Conservation (phyloP, 352 stramenopile genomes). For the Plasmopara halstedii region DNA sequence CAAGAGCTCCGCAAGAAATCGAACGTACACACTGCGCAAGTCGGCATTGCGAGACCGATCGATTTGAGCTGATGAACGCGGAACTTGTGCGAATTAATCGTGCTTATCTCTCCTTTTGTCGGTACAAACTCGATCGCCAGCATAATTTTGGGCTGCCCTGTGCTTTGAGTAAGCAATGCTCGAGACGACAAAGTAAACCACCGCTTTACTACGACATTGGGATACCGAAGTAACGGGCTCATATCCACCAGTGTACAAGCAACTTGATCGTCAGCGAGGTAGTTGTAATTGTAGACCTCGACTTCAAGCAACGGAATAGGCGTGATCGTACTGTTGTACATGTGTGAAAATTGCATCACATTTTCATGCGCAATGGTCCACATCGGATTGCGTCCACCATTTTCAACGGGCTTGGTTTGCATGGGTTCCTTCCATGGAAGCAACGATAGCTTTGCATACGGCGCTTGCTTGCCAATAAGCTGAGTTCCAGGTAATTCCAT, state of each 20-base stretch:
- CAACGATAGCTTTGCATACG: constrained; percentile 68
- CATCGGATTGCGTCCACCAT: constrained; percentile 60
- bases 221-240: constrained; percentile 69
- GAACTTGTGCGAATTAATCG: constrained; percentile 75
- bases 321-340: constrained; percentile 86
- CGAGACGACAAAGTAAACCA: constrained; percentile 79
- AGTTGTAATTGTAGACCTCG: constrained; percentile 83
- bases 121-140: constrained; percentile 75
- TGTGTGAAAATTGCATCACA: constrained; percentile 77
- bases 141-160: constrained; percentile 51
- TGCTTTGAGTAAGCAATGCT: constrained; percentile 38
- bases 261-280: constrained; percentile 72
- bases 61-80: constrained; percentile 83
- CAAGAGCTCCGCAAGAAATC: not conserved
- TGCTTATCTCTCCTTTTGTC: constrained; percentile 46
- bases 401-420: constrained; percentile 71
- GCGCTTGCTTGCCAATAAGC: constrained; percentile 51
- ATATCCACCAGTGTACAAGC: constrained; percentile 75
- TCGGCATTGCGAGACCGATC: constrained; percentile 69
- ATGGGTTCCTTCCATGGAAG: constrained; percentile 81
- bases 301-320: constrained; percentile 77
- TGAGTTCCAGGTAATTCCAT: constrained; percentile 66
- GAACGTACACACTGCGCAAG: constrained; percentile 65
- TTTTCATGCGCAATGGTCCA: constrained; percentile 74
- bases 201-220: constrained; percentile 56